Base-by-base conservation (phyloP, 2,329 filamentous ascomycete genomes). In the Mycosphaerelloides madeirae region DNA sequence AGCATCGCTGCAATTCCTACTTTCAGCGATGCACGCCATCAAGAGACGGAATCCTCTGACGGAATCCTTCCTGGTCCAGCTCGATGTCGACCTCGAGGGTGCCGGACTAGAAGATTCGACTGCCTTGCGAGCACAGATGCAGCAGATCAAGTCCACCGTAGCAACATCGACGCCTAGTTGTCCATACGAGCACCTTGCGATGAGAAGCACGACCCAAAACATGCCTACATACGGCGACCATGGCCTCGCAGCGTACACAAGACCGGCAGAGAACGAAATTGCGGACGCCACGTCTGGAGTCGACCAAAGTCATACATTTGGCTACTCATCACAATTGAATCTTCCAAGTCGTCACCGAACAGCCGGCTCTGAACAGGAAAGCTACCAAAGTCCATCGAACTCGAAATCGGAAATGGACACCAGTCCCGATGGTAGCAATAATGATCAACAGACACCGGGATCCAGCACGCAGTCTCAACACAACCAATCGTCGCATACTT, bases 31-130 rank as follows among this genome's bases (percentile, higher is more conserved):
- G 82, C 85, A 89, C 54, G 88, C 87, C 3, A 69, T 97, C 54
- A 95, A 94, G 67, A 79, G 79, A 47, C 85, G 86, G 57, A 96
- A 95, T 54, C 90, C 90, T 0, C 73, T 98, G 38, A 95, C 91
- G 0, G 90, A 96, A 62, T 96, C 91, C 0, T 97, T 97, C 69
- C 71, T 97, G 29, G 87, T 93, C 3, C 93, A 97, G 64, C 73
- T 97, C 4, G 89, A 97, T 55, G 84, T 96, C 13, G 93, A 98
- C 60, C 76, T 97, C 3, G 87, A 94, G 63, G 82, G 80, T 9
- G 74, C 87, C 19, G 80, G 81, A 11, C 66, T 81, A 50, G 74
- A 76, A 54, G 57, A 64, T 36, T 49, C 55, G 7, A 43, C 44
- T 20, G 34, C 50, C 13, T 31, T 61, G 9, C 58, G 60, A 8